phyloP scores from a whole-genome alignment of 192 early-diverging fungal species.

The Phlyctochytrium bullatum region DNA sequence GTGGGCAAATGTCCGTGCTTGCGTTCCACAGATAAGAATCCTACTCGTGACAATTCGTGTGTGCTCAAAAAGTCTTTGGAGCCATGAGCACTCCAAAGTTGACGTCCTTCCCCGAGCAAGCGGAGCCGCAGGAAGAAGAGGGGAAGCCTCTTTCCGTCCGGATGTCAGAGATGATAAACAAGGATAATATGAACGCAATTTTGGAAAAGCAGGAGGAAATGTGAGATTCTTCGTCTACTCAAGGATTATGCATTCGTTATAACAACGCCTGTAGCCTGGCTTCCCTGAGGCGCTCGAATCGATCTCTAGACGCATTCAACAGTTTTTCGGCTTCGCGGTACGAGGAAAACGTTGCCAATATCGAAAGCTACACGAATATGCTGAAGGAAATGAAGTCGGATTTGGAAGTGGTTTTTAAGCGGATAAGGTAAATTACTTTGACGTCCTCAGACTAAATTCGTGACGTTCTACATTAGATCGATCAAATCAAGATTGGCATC shows the following conservation, averaged over 20 bases:
- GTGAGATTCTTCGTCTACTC: no score
- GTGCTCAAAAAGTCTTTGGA: no score
- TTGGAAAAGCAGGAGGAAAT: constrained; percentile 8
- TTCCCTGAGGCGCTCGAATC: not conserved
- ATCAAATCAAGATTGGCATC: not conserved
- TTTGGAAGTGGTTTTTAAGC: constrained; percentile 55
- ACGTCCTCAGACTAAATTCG: not conserved
- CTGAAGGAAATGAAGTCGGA: constrained; percentile 56
- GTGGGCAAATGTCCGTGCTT: no score
- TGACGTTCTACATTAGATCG: not conserved
- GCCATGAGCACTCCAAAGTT: no score
- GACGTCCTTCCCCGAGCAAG: not conserved
- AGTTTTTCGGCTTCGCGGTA: constrained; percentile 56
- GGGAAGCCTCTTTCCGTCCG: not conserved
- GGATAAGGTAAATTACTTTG: constrained; percentile 39
- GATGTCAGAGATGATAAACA: not conserved
- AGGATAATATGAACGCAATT: not conserved
- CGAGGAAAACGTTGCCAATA: constrained; percentile 44
- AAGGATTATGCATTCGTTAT: no score
- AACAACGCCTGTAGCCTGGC: not conserved
- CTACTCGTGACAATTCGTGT: no score
- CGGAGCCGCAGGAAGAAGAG: not conserved
- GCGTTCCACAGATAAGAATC: no score
- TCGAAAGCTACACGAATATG: constrained; percentile 54
- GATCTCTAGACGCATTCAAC: constrained; percentile 45